Percentiles rank a stretch among this genome's conserved stretches.
phyloP scores from a whole-genome alignment of 139 green algal species.

The Trebouxia sp. region DNA sequence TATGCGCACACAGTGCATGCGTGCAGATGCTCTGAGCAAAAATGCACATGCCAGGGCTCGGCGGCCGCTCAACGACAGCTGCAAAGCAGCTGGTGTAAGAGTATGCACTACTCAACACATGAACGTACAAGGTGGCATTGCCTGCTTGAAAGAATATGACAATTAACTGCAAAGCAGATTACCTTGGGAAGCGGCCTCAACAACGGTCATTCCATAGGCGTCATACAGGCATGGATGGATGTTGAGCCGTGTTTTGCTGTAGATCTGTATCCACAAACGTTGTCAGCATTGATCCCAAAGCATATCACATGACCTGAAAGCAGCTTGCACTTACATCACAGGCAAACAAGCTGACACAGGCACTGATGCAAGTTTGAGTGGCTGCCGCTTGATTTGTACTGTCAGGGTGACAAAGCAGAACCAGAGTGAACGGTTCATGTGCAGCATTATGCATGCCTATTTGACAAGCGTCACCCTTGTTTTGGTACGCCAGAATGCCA shows the following conservation, averaged over 20 bases:
- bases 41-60: no score
- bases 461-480: no score
- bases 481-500: no score
- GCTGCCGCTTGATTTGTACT: not conserved
- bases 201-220: constrained; percentile 87
- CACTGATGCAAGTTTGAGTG: not conserved
- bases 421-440: no score
- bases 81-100: no score
- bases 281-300: not conserved
- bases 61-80: no score
- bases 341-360: not conserved
- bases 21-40: no score
- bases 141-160: not conserved
- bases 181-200: constrained; percentile 84
- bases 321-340: not conserved
- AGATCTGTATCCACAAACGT: constrained; percentile 42
- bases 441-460: no score
- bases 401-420: not conserved
- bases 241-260: constrained; percentile 72
- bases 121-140: no score
- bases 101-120: no score
- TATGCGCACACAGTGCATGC: no score
- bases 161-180: not conserved
- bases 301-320: not conserved
- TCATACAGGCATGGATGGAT: constrained; percentile 75